A percentile compares a stretch with the other conserved stretches of the same genome.
These are phyloP conservation scores for Podospora pseudocomata DNA, from an alignment of 495 filamentous ascomycete genomes.

Conservation along the genomic window DNA sequence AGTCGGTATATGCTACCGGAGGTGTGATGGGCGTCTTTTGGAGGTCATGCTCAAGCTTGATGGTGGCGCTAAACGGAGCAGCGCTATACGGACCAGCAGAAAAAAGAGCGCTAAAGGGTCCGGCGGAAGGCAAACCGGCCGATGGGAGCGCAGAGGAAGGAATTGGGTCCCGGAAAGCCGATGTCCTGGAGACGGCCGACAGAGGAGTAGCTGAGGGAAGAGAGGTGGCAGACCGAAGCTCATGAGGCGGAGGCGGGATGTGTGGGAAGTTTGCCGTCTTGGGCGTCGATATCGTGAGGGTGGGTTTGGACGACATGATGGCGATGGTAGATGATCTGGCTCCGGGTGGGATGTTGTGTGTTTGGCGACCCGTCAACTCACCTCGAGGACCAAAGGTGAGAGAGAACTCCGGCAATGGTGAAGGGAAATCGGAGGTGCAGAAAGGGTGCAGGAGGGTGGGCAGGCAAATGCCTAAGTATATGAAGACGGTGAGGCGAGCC, in stretches of 20 bases:
- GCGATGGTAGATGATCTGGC: conserved; percentile 1
- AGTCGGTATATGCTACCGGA: conserved; percentile 85
- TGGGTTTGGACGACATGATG: conserved; percentile 60
- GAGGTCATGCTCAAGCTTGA: conserved; percentile 35
- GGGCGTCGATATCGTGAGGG: conserved; percentile 71
- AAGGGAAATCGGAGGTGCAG: conserved; percentile 16
- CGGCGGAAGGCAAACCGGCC: conserved; percentile 35
- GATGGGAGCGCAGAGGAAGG: conserved; percentile 32
- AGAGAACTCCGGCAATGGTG: conserved; percentile 35
- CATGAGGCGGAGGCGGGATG: conserved; percentile 57
- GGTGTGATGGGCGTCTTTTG: conserved; percentile 85
- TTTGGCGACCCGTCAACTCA: conserved; percentile 36
- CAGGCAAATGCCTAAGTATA: conserved; percentile 34
- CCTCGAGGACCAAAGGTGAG: conserved; percentile 24
- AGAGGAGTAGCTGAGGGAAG: conserved; percentile 35
- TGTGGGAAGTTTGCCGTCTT: conserved; percentile 74
- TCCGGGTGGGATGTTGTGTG: not conserved
- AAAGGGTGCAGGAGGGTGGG: conserved; percentile 32
- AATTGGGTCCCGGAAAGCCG: conserved; percentile 33
- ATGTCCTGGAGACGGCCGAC: conserved; percentile 33
- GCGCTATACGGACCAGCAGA: conserved; percentile 35
- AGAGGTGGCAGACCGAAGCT: conserved; percentile 47
- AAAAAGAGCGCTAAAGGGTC: conserved; percentile 27
- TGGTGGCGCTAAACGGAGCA: conserved; percentile 29
- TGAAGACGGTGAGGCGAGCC: conserved; percentile 34